phyloP scores from a whole-genome alignment of 176 grass and related monocot species.

The Panicum miliaceum region DNA sequence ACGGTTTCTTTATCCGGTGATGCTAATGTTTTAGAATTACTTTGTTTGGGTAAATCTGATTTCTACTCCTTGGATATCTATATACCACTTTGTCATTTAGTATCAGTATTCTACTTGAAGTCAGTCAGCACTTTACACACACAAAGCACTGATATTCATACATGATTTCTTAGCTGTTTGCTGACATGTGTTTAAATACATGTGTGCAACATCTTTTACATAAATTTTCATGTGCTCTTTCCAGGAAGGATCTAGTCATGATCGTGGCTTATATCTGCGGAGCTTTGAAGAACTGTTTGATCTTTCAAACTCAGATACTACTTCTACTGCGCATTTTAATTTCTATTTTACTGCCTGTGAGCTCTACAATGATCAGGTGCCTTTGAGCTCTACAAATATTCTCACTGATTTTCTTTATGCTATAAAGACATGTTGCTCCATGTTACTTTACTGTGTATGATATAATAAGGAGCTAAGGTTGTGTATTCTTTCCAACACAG shows the following conservation, averaged over 20 bases:
- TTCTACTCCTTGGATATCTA: neutral
- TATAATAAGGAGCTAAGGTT: slow-evolving; percentile 20
- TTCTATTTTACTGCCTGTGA: slow-evolving; percentile 95
- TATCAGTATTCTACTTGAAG: slow-evolving; percentile 16
- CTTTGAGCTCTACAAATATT: slow-evolving; percentile 21
- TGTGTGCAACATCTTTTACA: slow-evolving; percentile 8
- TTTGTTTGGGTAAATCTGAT: slow-evolving; percentile 32
- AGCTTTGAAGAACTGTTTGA: slow-evolving; percentile 97
- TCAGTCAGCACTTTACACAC: slow-evolving; percentile 20
- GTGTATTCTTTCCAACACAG: slow-evolving; percentile 50
- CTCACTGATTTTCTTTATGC: slow-evolving; percentile 30
- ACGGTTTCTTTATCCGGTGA: neutral
- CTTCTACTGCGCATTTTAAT: slow-evolving; percentile 82
- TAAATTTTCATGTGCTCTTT: slow-evolving; percentile 40
- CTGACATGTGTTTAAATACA: slow-evolving; percentile 36
- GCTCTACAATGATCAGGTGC: slow-evolving; percentile 97
- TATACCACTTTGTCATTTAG: slow-evolving; percentile 14
- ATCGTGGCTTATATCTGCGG: slow-evolving; percentile 89
- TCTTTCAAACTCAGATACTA: slow-evolving; percentile 94
- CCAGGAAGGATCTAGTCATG: slow-evolving; percentile 98
- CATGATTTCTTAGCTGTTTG: slow-evolving; percentile 33
- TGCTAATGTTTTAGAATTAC: neutral
- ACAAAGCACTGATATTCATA: neutral
- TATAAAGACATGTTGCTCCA: slow-evolving; percentile 21
- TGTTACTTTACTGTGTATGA: slow-evolving; percentile 28